Conservation (phyloP, 768 basidiomycete genomes). For the Hericium coralloides region DNA sequence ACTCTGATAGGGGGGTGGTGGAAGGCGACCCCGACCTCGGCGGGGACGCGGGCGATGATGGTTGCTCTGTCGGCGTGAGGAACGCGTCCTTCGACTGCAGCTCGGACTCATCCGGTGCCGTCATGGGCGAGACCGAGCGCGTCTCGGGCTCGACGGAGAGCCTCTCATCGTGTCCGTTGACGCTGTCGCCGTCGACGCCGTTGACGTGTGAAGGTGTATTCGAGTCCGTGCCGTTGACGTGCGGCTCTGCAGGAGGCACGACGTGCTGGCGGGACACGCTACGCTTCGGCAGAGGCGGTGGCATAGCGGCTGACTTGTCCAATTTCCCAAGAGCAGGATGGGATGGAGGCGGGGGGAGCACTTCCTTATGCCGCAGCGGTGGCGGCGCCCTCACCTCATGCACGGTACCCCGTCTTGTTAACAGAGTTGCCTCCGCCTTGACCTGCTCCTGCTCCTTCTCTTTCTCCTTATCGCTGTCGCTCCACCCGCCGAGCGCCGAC, state of each 20-base stretch:
- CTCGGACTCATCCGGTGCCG: slow-evolving; percentile 1
- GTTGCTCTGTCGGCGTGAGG: slow-evolving; percentile 8
- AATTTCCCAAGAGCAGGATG: slow-evolving; percentile 1
- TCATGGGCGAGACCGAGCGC: not conserved
- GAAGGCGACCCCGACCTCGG: slow-evolving; percentile 15
- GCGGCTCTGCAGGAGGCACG: not conserved
- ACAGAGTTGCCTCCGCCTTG: too few species aligned
- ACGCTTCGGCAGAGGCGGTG: slow-evolving; percentile 12
- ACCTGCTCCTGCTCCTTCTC: slow-evolving; percentile 20
- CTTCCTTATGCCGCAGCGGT: slow-evolving; percentile 2
- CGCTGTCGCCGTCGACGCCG: not conserved
- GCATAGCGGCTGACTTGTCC: slow-evolving; percentile 5
- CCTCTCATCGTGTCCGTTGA: not conserved
- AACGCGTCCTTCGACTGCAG: slow-evolving; percentile 1
- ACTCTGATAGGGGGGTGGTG: slow-evolving; percentile 16
- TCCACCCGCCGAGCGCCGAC: slow-evolving; percentile 51
- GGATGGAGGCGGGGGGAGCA: slow-evolving; percentile 14
- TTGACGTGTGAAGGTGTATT: not conserved
- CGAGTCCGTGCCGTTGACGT: not conserved
- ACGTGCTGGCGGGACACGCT: slow-evolving; percentile 5
- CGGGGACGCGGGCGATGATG: not conserved
- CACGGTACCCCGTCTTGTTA: not conserved
- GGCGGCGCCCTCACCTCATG: not conserved
- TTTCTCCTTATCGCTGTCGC: slow-evolving; percentile 33
- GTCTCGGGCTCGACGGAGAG: not conserved